Evolutionary conservation across 331 rosid genomes (phyloP).

Genomic region (Pyracantha coccinea): DNA sequence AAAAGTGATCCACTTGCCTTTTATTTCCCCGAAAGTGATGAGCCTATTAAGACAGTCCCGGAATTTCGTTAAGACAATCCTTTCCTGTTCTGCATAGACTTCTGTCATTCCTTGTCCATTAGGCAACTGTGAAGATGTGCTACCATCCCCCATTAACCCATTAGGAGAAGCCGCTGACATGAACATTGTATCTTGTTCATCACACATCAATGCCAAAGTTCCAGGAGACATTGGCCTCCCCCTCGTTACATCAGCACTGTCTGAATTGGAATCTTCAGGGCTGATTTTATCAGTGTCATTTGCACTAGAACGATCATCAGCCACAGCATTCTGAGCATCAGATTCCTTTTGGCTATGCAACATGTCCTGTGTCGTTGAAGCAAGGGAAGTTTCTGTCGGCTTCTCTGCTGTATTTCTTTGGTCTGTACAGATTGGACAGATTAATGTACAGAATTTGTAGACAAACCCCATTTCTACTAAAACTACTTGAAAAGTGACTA

Average conservation of each 20-base stretch:
- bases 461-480: background rate
- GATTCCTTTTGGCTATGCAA: constrained; percentile 46
- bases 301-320: constrained; percentile 65
- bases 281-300: constrained; percentile 52
- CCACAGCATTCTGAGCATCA: constrained; percentile 45
- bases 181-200: constrained; percentile 82
- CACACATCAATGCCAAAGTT: constrained; percentile 97
- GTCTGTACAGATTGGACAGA: constrained; percentile 37
- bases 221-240: constrained; percentile 96
- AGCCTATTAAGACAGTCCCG: constrained; percentile 81
- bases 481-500: background rate
- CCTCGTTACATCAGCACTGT: constrained; percentile 46
- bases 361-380: constrained; percentile 58
- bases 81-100: constrained; percentile 74
- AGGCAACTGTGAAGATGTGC: constrained; percentile 53
- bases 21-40: constrained; percentile 79
- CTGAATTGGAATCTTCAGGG: constrained; percentile 59
- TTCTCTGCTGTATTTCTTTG: constrained; percentile 49
- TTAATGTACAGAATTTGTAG: background rate
- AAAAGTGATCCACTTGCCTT: constrained; percentile 49
- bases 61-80: constrained; percentile 60
- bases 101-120: constrained; percentile 69
- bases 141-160: constrained; percentile 39
- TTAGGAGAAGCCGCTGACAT: constrained; percentile 46
- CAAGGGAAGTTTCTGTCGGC: constrained; percentile 50